Base-by-base conservation (phyloP, 2,329 filamentous ascomycete species). In the Talaromyces marneffei region DNA sequence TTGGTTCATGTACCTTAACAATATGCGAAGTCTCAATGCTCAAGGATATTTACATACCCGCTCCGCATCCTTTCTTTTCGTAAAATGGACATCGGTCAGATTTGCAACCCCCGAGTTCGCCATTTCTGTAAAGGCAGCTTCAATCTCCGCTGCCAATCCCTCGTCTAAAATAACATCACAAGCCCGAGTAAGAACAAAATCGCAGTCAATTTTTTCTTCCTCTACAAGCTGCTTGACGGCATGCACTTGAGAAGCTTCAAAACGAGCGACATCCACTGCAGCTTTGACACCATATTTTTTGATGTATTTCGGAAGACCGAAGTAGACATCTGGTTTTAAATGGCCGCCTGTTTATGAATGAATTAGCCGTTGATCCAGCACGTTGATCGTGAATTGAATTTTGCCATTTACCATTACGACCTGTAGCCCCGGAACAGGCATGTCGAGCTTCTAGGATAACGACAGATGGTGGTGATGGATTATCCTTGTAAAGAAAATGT, bases 311-410 rank as follows among this genome's bases (percentile, higher is more conserved):
- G 69, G 64, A 5, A 76, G 72, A 18, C 71, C 70, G 39, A 70
- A 71, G 63, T 79, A 79, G 5, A 75, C 52, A 63, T 77, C 75
- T 3, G 78, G 77, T 52, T 76, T 74, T 37, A 80, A 53, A 64
- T 80, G 78, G 1, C 78, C 78, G 16, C 70, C 72, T 74, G 6
- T 2, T 8, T 18, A 8, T 40, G 18, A 18, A 40, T 40, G 6
- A 20, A n/a, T n/a, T n/a, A n/a, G n/a, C n/a, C n/a, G n/a, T n/a
- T n/a, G n/a, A n/a, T n/a, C n/a, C n/a, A n/a, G n/a, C n/a, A n/a
- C n/a, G n/a, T n/a, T n/a, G n/a, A n/a, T n/a, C n/a, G n/a, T n/a
- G n/a, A n/a, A n/a, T n/a, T n/a, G n/a, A n/a, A n/a, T n/a, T n/a
- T n/a, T n/a, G n/a, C n/a, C n/a, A n/a, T n/a, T 16, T 37, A 29